Evolutionary conservation across 495 filamentous ascomycete species (phyloP), one percentile per base, ranked within the genome.

Genomic region (Choiromyces venosus): DNA sequence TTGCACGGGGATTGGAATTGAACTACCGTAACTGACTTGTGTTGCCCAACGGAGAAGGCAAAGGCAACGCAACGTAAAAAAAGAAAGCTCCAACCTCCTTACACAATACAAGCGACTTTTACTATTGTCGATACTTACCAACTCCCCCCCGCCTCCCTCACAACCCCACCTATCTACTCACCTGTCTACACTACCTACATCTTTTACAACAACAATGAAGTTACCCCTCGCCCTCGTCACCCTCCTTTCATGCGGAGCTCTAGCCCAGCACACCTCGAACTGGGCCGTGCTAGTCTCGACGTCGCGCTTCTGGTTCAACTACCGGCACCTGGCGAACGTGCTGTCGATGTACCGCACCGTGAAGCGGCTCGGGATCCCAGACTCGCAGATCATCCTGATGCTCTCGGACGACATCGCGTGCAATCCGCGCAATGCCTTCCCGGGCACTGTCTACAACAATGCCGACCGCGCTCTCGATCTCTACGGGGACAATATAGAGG

Each of bases 231-330:
- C 86, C 71, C 81, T 86, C 29, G 71, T 87, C 66, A 71, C 84
- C 73, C 79, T 89, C 75, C 78, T 87, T 69, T 78, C 83, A 65
- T 74, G 85, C 66, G 52, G 52, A 61, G 85, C 86, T 44, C 79
- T 84, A 38, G 89, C 90, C 73, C 92, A 95, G 73, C 95, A 99
- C 83, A 98, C 96, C 0, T 97, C 92, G 75, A 99, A 99, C 82
- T 99, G 96, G 96, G 95, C 95, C 4, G 95, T 99, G 66, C 89
- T 99, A 10, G 95, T 99, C 44, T 94, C 91, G 65, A 99, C 95
- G n/a, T 98, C 96, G 10, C 91, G 95, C 71, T 99, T 99, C 86
- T 99, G 95, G 95, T 99, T 99, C 88, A 99, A 99, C 85, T 99
- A 99, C 85, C 92, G 95, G 61, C 95, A 99, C 81, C 89, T 99